A percentile compares a stretch with the other conserved stretches of the same genome.
Evolutionary conservation across 306 rosid genomes (phyloP).

Genomic region (Comarum palustre): DNA sequence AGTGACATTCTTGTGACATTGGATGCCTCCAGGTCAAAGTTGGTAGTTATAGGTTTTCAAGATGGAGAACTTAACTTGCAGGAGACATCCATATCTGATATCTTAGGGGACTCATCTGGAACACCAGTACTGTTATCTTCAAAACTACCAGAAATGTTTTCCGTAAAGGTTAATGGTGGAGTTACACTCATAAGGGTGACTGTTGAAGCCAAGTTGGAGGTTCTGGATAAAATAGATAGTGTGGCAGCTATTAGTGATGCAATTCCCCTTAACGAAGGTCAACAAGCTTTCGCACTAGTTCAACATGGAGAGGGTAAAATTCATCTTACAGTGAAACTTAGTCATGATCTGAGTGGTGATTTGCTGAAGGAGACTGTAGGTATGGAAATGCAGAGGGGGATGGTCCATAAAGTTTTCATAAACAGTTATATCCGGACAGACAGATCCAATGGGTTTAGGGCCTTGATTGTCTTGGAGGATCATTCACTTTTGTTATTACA

Average conservation of each 20-base stretch:
- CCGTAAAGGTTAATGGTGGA: conserved; percentile 46
- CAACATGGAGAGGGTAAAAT: conserved; percentile 60
- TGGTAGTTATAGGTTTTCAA: conserved; percentile 52
- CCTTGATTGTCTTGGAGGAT: conserved; percentile 90
- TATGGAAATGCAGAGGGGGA: conserved; percentile 69
- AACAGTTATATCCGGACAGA: conserved; percentile 84
- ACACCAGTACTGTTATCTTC: conserved; percentile 57
- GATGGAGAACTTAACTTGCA: conserved; percentile 58
- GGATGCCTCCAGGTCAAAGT: conserved; percentile 61
- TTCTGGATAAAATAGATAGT: conserved; percentile 58
- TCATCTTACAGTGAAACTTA: conserved; percentile 60
- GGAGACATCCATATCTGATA: conserved; percentile 48
- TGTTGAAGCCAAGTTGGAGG: conserved; percentile 59
- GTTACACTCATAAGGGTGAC: conserved; percentile 52
- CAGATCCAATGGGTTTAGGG: conserved; percentile 87
- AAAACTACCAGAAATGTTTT: conserved; percentile 67
- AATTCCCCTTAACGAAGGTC: conserved; percentile 65
- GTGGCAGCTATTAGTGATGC: conserved; percentile 64
- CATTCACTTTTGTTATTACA: conserved; percentile 85
- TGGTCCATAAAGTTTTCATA: conserved; percentile 64
- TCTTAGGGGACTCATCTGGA: conserved; percentile 52
- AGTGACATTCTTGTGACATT: conserved; percentile 59
- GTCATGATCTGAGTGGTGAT: conserved; percentile 57
- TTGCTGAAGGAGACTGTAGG: conserved; percentile 67
- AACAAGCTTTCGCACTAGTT: conserved; percentile 67